Evolutionary conservation across 306 rosid genomes (phyloP).

Genomic region (Quercus engelmannii): DNA sequence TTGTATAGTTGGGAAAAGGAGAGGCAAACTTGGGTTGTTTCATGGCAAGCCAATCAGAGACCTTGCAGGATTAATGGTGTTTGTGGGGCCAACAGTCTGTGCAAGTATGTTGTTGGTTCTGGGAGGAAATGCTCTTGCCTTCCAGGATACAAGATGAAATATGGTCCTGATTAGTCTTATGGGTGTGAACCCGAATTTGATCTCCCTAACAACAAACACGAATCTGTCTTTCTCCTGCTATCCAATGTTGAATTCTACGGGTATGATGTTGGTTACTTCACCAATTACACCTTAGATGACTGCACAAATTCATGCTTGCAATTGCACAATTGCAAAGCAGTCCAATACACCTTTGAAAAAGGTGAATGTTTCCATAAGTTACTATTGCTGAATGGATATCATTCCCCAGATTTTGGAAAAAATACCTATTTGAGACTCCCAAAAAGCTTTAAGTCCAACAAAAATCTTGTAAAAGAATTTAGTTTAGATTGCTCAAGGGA

Average conservation of each 20-base stretch:
- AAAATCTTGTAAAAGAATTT: not conserved
- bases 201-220: not conserved
- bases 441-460: not conserved
- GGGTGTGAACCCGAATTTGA: slow-evolving; percentile 43
- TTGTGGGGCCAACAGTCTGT: too few species aligned
- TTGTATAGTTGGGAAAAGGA: too few species aligned
- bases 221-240: slow-evolving; percentile 14
- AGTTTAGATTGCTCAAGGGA: slow-evolving; percentile 13
- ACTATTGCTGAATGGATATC: slow-evolving; percentile 38
- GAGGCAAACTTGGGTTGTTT: too few species aligned
- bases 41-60: too few species aligned
- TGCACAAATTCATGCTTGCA: not conserved
- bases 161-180: slow-evolving; percentile 27
- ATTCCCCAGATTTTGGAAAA: slow-evolving; percentile 23
- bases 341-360: slow-evolving; percentile 7
- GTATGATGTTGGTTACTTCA: too few species aligned
- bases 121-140: too few species aligned
- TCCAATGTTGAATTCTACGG: too few species aligned
- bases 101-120: too few species aligned
- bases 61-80: too few species aligned
- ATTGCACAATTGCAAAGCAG: slow-evolving; percentile 35
- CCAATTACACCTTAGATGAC: too few species aligned
- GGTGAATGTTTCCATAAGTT: slow-evolving; percentile 43
- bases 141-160: not conserved
- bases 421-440: slow-evolving; percentile 40